Base-by-base conservation (phyloP, 2,329 filamentous ascomycete genomes). In the Hypocreales sp. region DNA sequence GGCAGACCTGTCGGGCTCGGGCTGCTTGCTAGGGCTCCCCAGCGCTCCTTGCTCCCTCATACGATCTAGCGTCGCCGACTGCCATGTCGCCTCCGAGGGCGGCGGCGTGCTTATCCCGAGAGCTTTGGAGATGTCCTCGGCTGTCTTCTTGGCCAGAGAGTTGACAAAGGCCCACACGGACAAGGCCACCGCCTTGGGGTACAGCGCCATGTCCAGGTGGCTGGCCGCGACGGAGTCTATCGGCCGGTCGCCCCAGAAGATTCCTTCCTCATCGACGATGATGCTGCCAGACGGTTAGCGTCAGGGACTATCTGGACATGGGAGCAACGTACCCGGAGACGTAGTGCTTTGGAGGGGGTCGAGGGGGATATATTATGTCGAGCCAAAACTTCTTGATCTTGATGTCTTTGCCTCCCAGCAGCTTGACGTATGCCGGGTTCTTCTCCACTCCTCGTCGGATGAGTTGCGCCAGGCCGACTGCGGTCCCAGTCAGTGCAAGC, bases 301-400 rank as follows among this genome's bases (percentile, higher is more conserved):
- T 5, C 12, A 4, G 17, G n/a, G 1, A 10, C 7, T n/a, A 15
- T 7, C 4, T 7, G 17, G n/a, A 14, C 12, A 41, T 58, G 14
- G 7, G 22, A n/a, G 7, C 15, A n/a, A 7, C 38, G 37, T 61
- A 78, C 73, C 72, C 73, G 26, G 61, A 62, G 31, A 68, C 61
- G 33, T 63, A 56, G 31, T 68, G 73, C 29, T 59, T 61, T 5
- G 73, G 71, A 2, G 74, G 72, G 22, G 72, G 67, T 20, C 51
- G 53, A 23, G 51, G 48, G 1, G 74, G 74, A 35, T 67, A 78
- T 26, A 71, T 59, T 15, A 76, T 53, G 22, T 76, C 63, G 16
- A 79, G 53, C 72, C 71, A 77, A 27, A 53, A 57, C 30, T 60
- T 60, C 19, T 54, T 55, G 17, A 74, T 34, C 20, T 52, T 55